These are phyloP conservation scores for Cryphonectria radicalis DNA, from an alignment of 2,329 filamentous ascomycete species.

Conservation along the genomic window DNA sequence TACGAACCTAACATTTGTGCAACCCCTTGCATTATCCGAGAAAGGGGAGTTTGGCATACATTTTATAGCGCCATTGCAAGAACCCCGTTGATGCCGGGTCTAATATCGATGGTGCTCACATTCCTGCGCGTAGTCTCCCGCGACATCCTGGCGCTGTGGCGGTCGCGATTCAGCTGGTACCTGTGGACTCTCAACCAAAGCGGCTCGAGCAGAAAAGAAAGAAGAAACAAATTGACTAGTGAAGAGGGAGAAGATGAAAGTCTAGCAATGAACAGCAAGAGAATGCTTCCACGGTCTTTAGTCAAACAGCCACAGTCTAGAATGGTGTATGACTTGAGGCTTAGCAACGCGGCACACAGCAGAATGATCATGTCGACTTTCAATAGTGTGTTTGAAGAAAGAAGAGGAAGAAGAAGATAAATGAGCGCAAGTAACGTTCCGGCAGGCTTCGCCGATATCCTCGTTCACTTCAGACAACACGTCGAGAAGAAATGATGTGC, in stretches of 20 bases:
- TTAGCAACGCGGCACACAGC: neutral
- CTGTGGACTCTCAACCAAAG: neutral
- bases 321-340: neutral
- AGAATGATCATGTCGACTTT: neutral
- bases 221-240: neutral
- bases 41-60: too few relatives aligned
- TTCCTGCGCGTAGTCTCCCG: neutral
- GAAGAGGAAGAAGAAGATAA: neutral
- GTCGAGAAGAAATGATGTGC: neutral
- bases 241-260: neutral
- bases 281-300: neutral
- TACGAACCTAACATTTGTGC: neutral
- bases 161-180: neutral
- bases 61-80: neutral
- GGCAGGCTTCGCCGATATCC: neutral
- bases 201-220: neutral
- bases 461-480: neutral
- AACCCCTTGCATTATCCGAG: neutral
- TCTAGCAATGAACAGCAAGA: constrained; percentile 6
- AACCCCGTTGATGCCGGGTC: neutral
- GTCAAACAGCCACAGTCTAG: constrained; percentile 1
- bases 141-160: neutral
- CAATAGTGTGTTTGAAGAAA: neutral
- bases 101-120: neutral
- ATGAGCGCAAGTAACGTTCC: neutral